Evolutionary conservation across 306 rosid species (phyloP).

Genomic region (Pyrus bretschneideri): DNA sequence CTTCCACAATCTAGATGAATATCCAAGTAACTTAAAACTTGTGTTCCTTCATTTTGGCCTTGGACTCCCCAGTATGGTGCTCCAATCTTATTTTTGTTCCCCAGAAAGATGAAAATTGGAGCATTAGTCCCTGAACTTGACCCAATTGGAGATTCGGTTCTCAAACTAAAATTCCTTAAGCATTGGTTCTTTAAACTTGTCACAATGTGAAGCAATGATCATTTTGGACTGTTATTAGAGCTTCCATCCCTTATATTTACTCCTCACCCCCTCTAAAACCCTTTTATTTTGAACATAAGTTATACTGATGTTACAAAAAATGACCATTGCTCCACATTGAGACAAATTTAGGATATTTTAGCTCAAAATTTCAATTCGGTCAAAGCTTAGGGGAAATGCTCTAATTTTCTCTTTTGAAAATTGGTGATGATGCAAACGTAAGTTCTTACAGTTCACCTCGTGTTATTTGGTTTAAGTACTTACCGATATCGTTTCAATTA

Average conservation of each 20-base stretch:
- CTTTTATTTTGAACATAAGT: no score
- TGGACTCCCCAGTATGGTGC: not conserved
- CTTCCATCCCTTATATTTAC: no score
- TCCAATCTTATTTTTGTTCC: not conserved
- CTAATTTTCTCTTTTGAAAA: no score
- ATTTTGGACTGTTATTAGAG: no score
- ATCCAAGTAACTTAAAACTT: not conserved
- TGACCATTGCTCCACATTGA: no score
- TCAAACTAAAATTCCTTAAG: not conserved
- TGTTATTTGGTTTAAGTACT: not conserved
- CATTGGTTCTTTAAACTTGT: no score
- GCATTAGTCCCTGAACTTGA: not conserved
- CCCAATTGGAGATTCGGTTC: not conserved
- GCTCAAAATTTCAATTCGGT: not conserved
- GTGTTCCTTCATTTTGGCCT: not conserved
- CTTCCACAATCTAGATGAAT: slow-evolving; percentile 16
- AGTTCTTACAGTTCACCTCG: not conserved
- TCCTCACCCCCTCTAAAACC: no score
- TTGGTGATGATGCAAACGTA: not conserved
- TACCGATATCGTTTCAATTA: not conserved
- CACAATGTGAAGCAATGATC: not conserved
- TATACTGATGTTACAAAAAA: no score
- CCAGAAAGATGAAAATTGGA: not conserved
- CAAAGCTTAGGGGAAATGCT: not conserved
- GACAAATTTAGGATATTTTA: not conserved